These are phyloP conservation scores for Serendipita sp. DNA, from an alignment of 768 basidiomycete species.

Conservation along the genomic window DNA sequence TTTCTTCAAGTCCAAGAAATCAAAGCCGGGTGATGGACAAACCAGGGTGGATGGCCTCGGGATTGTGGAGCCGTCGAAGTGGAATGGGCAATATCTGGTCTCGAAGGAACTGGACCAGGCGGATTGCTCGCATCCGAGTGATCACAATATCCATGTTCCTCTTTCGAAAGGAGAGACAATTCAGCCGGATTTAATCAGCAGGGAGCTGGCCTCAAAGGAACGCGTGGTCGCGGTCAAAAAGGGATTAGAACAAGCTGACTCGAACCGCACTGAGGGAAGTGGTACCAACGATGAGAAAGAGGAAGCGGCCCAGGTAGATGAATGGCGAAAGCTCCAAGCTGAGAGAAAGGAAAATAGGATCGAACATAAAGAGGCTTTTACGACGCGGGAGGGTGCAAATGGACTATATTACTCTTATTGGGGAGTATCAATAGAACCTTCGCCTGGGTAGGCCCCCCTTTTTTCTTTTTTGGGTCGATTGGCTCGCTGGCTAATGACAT, in stretches of 20 bases:
- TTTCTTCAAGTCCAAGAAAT: background rate
- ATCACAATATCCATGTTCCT: background rate
- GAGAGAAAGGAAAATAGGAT: background rate
- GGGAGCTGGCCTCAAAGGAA: background rate
- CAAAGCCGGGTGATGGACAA: background rate
- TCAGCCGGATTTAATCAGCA: background rate
- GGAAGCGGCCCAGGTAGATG: background rate
- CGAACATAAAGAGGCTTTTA: background rate
- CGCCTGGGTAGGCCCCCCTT: background rate
- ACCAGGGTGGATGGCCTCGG: background rate
- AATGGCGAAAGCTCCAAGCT: background rate
- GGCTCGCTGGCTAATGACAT: background rate
- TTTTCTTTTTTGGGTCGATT: background rate
- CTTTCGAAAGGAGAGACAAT: background rate
- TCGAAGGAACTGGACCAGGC: background rate
- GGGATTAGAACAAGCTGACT: background rate
- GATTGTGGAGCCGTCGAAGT: background rate
- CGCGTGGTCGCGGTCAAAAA: background rate
- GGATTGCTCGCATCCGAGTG: background rate
- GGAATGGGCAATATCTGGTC: background rate
- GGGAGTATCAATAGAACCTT: background rate
- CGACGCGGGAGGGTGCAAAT: background rate
- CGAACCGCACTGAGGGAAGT: background rate
- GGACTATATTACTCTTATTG: background rate
- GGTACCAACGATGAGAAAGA: background rate